Conservation (phyloP, 2,329 filamentous ascomycete species). For the Fonsecaea nubica region DNA sequence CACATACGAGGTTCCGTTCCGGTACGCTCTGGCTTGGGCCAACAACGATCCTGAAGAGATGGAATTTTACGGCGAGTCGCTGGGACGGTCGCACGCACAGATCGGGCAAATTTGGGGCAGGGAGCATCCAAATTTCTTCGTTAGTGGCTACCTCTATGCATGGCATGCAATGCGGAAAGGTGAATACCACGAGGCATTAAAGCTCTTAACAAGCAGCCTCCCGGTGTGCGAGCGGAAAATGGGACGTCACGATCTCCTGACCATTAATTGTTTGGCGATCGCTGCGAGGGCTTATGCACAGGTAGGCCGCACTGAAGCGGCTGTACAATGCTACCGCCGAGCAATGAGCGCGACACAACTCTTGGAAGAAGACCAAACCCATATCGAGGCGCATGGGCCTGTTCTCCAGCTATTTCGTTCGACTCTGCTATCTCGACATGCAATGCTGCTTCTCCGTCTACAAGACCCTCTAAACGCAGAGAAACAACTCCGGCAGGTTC, state of each 20-base stretch:
- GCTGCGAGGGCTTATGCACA: constrained; percentile 26
- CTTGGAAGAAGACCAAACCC: constrained; percentile 11
- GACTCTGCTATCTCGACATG: constrained; percentile 7
- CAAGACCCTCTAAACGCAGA: constrained; percentile 12
- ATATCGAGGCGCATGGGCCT: constrained; percentile 2
- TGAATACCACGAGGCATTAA: constrained; percentile 16
- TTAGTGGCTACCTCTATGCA: constrained; percentile 31
- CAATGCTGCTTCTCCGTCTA: neutral
- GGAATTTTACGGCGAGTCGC: constrained; percentile 15
- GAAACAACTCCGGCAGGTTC: constrained; percentile 11
- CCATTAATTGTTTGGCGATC: constrained; percentile 34
- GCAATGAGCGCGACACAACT: constrained; percentile 10
- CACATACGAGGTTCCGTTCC: constrained; percentile 25
- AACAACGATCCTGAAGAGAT: constrained; percentile 12
- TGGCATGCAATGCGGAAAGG: constrained; percentile 28
- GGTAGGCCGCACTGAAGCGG: neutral
- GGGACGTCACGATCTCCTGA: constrained; percentile 33
- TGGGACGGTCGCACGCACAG: constrained; percentile 16
- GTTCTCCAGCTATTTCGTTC: constrained; percentile 13
- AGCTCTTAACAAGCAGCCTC: constrained; percentile 20
- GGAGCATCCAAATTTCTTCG: constrained; percentile 34
- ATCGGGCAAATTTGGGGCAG: constrained; percentile 27
- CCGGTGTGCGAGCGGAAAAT: constrained; percentile 30
- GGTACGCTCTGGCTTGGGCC: constrained; percentile 27
- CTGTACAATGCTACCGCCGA: neutral